Percentiles rank a stretch among this genome's conserved stretches.
Evolutionary conservation across 371 early-diverging fungal species (phyloP).

Genomic region (Rhizopus sp.): DNA sequence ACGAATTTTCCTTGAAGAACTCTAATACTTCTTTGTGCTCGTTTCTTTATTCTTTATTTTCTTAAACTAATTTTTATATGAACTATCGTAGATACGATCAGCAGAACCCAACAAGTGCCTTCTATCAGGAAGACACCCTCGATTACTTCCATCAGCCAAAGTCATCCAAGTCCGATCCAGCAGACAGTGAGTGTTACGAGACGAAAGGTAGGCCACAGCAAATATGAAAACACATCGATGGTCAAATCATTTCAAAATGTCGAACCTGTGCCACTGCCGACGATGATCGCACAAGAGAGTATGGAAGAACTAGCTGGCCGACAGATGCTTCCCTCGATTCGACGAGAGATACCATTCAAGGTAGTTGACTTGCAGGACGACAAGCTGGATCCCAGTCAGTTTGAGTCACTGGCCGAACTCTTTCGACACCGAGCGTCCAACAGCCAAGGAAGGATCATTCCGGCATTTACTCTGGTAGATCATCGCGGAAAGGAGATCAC

Average conservation of each 20-base stretch:
- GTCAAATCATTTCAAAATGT: conserved; percentile 30
- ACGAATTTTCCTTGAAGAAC: conserved; percentile 9
- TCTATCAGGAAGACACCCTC: conserved; percentile 23
- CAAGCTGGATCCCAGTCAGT: conserved; percentile 36
- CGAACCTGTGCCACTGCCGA: conserved; percentile 23
- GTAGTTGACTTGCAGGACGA: conserved; percentile 25
- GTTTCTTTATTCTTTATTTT: conserved; percentile 6
- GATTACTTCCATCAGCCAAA: conserved; percentile 23
- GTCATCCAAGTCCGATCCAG: not conserved
- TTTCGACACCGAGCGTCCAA: conserved; percentile 54
- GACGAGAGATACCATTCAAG: conserved; percentile 34
- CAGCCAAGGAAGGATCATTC: conserved; percentile 40
- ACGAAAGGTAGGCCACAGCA: conserved; percentile 7
- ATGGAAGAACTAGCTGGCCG: conserved; percentile 34
- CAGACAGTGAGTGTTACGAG: not conserved
- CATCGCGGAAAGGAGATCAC: conserved; percentile 67
- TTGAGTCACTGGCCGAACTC: conserved; percentile 54
- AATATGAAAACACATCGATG: conserved; percentile 32
- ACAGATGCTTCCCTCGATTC: conserved; percentile 37
- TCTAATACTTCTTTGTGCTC: conserved; percentile 20
- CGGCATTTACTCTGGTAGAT: conserved; percentile 69
- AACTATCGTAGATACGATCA: not conserved
- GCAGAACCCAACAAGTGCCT: not conserved
- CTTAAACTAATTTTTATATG: not conserved
- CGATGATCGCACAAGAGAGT: not conserved